phyloP scores from a whole-genome alignment of 2,329 filamentous ascomycete genomes.

The Aspergillus sp. region DNA sequence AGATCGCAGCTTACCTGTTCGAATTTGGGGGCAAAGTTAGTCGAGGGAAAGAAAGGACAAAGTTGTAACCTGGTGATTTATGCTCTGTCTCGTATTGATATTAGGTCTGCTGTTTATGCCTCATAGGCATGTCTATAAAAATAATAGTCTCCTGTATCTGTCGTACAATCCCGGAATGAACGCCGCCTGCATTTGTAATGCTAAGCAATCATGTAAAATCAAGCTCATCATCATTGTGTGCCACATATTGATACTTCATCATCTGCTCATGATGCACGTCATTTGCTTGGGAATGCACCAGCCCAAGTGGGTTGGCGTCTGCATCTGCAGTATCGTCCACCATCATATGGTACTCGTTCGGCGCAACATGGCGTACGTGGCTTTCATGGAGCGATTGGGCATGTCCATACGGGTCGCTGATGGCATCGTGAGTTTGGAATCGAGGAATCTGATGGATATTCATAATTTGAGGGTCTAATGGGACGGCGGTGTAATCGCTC shows the following conservation, averaged over 20 bases:
- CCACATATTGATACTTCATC: constrained; percentile 41
- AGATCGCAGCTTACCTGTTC: constrained; percentile 61
- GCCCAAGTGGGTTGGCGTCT: constrained; percentile 31
- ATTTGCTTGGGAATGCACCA: constrained; percentile 39
- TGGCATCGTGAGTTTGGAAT: constrained; percentile 40
- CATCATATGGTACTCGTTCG: constrained; percentile 44
- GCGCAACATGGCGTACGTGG: constrained; percentile 34
- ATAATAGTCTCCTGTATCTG: not conserved
- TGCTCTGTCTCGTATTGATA: not conserved
- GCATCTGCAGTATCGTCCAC: constrained; percentile 41
- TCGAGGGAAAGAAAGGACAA: not conserved
- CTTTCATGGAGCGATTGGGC: constrained; percentile 31
- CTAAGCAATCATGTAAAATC: constrained; percentile 17
- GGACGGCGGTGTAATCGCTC: constrained; percentile 50
- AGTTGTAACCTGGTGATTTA: not conserved
- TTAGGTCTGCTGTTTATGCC: not conserved
- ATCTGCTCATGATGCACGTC: constrained; percentile 43
- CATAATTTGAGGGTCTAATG: constrained; percentile 63
- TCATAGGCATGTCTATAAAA: not conserved
- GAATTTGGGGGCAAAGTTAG: constrained; percentile 37
- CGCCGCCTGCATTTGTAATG: not conserved
- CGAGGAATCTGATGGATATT: constrained; percentile 47
- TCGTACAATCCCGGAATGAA: not conserved
- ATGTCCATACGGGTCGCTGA: constrained; percentile 35
- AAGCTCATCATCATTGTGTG: constrained; percentile 34